Base-by-base conservation (phyloP, 805 yeast genomes). In the Saturnispora halmiae region DNA sequence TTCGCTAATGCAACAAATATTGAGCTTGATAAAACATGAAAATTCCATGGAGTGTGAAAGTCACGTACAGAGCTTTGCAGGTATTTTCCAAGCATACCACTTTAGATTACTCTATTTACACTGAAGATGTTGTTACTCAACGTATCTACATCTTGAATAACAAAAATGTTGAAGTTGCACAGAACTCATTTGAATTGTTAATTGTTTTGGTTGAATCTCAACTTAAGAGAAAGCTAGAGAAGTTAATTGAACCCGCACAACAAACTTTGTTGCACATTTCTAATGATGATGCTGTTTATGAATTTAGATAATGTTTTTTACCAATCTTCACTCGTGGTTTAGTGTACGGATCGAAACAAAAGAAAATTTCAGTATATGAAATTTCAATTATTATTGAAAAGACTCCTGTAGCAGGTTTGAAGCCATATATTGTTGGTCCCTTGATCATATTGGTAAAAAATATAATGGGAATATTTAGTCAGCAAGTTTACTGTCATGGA, bases 321-420 rank as follows among this genome's bases (percentile, higher is more conserved):
- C 98, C 98, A 22, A 75, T 94, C 40, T 92, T 92, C 67, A 66
- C 86, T 50, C 96, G 90, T 58, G 97, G 97, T 46, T 73, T 92
- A 54, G 84, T 90, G 94, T 85, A 87, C 61, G 99, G 98, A 48
- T 70, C 76, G 46, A 86, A 79, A 38, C 90, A 82, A 55, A 79
- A 90, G 61, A 96, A 88, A 58, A 64, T 68, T 21, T 75, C 96
- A 24, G 97, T 98, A 0, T 64, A 80, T 54, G 96, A 86, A 43
- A 85, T 92, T 54, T 92, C 95, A 4, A 88, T 80, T 54, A 65
- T 92, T 44, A 82, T 88, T 34, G 82, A 79, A 35, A 78, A 86
- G 53, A 84, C 97, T 0, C 92, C 92, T 16, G 79, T 92, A n/a
- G 69, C 74, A 9, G 77, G 73, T 44, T 73, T 92, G 61, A 83